These are phyloP conservation scores for Coemansia sp. DNA, from an alignment of 192 early-diverging fungal species.

Conservation along the genomic window DNA sequence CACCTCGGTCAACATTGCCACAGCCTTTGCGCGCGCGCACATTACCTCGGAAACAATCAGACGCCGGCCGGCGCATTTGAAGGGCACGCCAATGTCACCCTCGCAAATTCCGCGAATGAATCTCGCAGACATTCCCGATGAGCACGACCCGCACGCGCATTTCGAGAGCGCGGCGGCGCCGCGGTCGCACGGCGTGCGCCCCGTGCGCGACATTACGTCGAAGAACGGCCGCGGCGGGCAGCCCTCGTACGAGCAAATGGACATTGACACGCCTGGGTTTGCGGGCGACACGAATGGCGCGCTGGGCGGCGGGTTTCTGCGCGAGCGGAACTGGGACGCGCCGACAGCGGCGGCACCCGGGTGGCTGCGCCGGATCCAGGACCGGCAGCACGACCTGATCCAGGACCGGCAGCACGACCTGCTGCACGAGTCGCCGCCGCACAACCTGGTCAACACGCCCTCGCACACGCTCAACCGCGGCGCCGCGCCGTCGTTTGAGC, in stretches of 20 bases:
- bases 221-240: conserved; percentile 1
- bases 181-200: conserved; percentile 25
- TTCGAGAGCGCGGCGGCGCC: conserved; percentile 26
- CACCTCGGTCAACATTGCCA: conserved; percentile 54
- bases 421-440: conserved; percentile 26
- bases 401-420: conserved; percentile 2
- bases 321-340: conserved; percentile 25
- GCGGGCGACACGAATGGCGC: neutral
- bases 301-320: conserved; percentile 24
- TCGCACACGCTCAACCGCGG: conserved; percentile 12
- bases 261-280: conserved; percentile 15
- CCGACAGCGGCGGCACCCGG: conserved; percentile 10
- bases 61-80: conserved; percentile 38
- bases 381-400: conserved; percentile 11
- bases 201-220: conserved; percentile 34
- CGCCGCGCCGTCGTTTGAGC: conserved; percentile 11
- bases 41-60: conserved; percentile 49
- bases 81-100: conserved; percentile 48
- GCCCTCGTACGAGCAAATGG: conserved; percentile 19
- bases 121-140: conserved; percentile 18
- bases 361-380: conserved; percentile 22
- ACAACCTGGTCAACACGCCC: conserved; percentile 25
- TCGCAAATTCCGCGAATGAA: conserved; percentile 46
- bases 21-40: conserved; percentile 50
- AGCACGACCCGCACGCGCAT: conserved; percentile 22